Evolutionary conservation across 495 filamentous ascomycete species (phyloP).

Genomic region (Penicillium egyptiacum): DNA sequence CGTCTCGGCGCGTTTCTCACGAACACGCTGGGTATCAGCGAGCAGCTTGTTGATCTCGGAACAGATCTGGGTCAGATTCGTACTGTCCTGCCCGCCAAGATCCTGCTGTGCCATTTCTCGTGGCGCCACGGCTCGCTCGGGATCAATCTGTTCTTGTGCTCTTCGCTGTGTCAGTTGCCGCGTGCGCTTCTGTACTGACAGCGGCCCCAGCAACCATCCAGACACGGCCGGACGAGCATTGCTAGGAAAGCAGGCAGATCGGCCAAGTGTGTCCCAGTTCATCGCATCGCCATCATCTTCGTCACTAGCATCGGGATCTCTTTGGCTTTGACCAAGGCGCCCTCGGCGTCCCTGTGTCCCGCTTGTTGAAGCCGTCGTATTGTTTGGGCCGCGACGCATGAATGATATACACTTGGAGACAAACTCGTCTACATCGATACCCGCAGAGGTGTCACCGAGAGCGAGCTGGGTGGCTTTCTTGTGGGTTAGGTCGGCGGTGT

Average conservation of each 20-base stretch:
- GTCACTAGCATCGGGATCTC: constrained; percentile 51
- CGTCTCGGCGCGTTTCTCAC: constrained; percentile 34
- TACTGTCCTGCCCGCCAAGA: constrained; percentile 68
- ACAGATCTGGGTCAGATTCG: constrained; percentile 70
- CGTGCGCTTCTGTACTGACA: constrained; percentile 82
- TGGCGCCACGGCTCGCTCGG: constrained; percentile 64
- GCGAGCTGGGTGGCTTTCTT: constrained; percentile 70
- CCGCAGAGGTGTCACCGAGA: constrained; percentile 64
- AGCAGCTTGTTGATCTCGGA: constrained; percentile 58
- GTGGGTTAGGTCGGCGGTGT: constrained; percentile 71
- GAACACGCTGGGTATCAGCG: constrained; percentile 35
- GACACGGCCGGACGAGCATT: constrained; percentile 74
- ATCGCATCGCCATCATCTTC: constrained; percentile 68
- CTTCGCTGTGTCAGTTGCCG: constrained; percentile 67
- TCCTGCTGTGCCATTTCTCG: constrained; percentile 71
- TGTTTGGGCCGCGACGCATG: constrained; percentile 64
- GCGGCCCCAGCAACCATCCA: constrained; percentile 83
- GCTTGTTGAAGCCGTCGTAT: constrained; percentile 18
- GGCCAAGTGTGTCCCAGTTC: constrained; percentile 86
- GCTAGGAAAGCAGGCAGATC: constrained; percentile 66
- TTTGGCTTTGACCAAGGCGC: constrained; percentile 30
- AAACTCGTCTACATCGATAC: constrained; percentile 90
- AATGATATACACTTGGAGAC: constrained; percentile 86
- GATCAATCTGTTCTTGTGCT: constrained; percentile 60
- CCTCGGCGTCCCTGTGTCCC: constrained; percentile 37